A percentile compares a stretch with the other conserved stretches of the same genome.
Conservation (phyloP, 2,329 filamentous ascomycete species). For the Phialophora tarda region DNA sequence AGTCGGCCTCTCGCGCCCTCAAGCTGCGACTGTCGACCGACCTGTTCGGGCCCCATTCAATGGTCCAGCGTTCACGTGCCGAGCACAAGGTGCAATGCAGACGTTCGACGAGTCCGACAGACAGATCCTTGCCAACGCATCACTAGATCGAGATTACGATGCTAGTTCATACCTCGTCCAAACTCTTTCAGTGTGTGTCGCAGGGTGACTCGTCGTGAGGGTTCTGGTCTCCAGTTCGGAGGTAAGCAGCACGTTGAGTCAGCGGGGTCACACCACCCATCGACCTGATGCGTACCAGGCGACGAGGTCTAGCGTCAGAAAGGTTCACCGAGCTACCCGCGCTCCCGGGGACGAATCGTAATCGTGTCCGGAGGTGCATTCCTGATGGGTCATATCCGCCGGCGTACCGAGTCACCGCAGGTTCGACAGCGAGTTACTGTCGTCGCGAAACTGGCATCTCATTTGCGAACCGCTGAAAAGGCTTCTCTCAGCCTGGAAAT, state of each 20-base stretch:
- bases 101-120: background rate
- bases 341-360: background rate
- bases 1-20: background rate
- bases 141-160: background rate
- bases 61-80: conserved; percentile 3
- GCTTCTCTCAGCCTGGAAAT: background rate
- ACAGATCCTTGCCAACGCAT: background rate
- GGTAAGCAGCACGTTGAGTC: background rate
- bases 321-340: background rate
- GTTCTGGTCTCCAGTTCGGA: background rate
- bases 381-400: too few relatives aligned
- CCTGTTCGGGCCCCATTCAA: background rate
- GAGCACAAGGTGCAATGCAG: background rate
- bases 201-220: background rate
- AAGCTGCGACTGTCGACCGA: background rate
- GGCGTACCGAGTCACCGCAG: background rate
- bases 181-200: background rate
- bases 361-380: background rate
- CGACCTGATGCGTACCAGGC: background rate
- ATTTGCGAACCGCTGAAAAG: background rate
- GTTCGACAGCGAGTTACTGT: background rate
- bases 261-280: background rate
- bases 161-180: background rate
- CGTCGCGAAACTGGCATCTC: background rate
- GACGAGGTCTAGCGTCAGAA: background rate